Evolutionary conservation across 1,284 basidiomycete species (phyloP), one percentile per base, ranked within the genome.

Genomic region (Ustilago esculenta): DNA sequence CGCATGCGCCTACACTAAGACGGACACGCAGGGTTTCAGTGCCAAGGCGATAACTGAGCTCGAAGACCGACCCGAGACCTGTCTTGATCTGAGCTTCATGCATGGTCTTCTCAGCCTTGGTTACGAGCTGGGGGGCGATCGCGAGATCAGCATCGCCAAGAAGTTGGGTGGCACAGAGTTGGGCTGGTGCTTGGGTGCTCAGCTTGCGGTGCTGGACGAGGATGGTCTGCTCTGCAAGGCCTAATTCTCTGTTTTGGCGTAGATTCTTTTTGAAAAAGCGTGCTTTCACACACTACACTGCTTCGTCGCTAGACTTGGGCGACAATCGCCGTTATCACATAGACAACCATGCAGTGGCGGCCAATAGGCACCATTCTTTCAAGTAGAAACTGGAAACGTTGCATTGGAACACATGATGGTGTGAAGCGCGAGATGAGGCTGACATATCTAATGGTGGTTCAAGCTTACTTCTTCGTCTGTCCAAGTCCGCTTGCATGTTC

Each of bases 1-100:
- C 18, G 80, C 75, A 11, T 81, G 80, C 34, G 41, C 59, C n/a
- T 70, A 72, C 23, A 44, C 51, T 9, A 43, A 45, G 39, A 45
- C 37, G 23, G n/a, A 50, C 21, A 43, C 42, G 23, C 58, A 65
- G n/a, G 51, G 76, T 47, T 53, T 79, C 80, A 84, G 79, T 8
- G 53, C 65, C 0, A 53, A 72, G 8, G 86, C 91, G 18, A 87
- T 94, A 83, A 85, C 84, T 0, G 94, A 96, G 79, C 85, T 98
- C 11, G 85, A 88, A 48, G 91, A 86, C 51, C 85, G 93, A 10
- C 94, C 95, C 0, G 95, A 98, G 84, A 92, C 90, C 85, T 98
- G 95, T 83, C 86, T 98, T 41, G 95, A 98, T 83, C 83, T 98
- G 78, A 97, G 92, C 30, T 98, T 94, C 82, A 93, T 95, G 92